Conservation (phyloP, 2,329 filamentous ascomycete genomes). For the Xylaria sp. region DNA sequence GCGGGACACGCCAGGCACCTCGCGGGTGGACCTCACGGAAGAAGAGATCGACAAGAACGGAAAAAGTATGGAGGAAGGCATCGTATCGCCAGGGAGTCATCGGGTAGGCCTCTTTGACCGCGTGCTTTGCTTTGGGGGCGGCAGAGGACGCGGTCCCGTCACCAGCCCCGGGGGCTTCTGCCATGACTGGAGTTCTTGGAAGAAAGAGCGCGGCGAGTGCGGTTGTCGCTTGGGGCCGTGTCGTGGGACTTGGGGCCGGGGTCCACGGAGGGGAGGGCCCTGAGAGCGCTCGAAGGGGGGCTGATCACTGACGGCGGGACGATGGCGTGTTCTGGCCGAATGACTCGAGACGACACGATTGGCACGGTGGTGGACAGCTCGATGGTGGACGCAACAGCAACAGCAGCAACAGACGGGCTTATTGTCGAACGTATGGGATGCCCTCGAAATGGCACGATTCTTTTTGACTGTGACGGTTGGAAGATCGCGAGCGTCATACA, state of each 20-base stretch:
- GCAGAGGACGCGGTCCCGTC: conserved; percentile 17
- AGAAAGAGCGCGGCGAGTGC: no score
- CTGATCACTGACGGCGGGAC: not conserved
- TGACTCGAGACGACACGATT: not conserved
- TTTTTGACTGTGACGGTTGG: conserved; percentile 4
- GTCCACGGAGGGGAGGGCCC: not conserved
- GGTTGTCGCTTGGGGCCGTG: not conserved
- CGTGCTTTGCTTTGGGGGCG: conserved; percentile 19
- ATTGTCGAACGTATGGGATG: not conserved
- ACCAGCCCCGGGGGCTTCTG: conserved; percentile 19
- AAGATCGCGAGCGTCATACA: conserved; percentile 14
- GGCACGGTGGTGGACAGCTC: no score
- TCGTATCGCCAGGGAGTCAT: conserved; percentile 75
- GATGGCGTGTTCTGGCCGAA: not conserved
- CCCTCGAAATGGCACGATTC: not conserved
- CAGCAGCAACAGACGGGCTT: no score
- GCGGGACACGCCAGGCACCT: conserved; percentile 90
- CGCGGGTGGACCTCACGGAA: conserved; percentile 96
- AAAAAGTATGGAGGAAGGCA: conserved; percentile 69
- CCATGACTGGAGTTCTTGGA: conserved; percentile 16
- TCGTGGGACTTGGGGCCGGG: not conserved
- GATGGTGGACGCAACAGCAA: no score
- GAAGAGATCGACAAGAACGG: conserved; percentile 88
- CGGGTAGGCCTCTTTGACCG: conserved; percentile 54
- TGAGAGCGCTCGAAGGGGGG: not conserved